Base-by-base conservation (phyloP, 2,329 filamentous ascomycete species). In the Fusarium virguliforme region DNA sequence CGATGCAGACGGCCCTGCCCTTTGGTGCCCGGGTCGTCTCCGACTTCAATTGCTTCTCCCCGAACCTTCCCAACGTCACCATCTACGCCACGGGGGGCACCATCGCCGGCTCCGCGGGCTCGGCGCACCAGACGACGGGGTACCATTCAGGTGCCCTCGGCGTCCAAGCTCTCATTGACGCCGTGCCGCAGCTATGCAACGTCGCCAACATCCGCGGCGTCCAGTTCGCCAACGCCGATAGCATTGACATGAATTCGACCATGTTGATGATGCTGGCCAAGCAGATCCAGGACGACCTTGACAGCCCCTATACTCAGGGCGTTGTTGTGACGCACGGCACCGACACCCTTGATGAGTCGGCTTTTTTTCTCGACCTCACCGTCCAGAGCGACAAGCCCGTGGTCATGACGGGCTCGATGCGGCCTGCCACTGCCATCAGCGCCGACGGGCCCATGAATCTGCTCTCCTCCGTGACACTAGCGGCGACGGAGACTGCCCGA, bases 291-390 rank as follows among this genome's bases (percentile, higher is more conserved):
- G 67, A 68, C 6, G 85, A 86, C 61, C 80, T 89, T 4, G 82
- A 84, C 28, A 76, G 74, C 62, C 79, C 79, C n/a, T 71, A 78
- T 55, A 79, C 78, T 35, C 78, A 81, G 79, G 88, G 85, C 37
- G 87, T 86, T 7, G 87, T 91, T 6, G 80, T 92, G 59, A 91
- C 89, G 1, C 89, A 91, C 72, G 89, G 90, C 53, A 91, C 90
- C 8, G 90, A 92, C 73, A 90, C 88, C 0, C 81, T 91, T 1
- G 89, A 91, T 73, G 89, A 91, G 77, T 86, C 87, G 1, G 87
- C 88, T 8, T 90, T 91, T 80, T 90, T 90, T 80, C 80, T 91
- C 8, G 86, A 90, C 68, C 79, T 87, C 4, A 89, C 87, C 0
- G 76, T 90, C 35, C 85, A 85, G 70, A 87, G 84, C 46, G 82